Evolutionary conservation across 2,329 filamentous ascomycete species (phyloP).

Genomic region (Curvularia verruculosa): DNA sequence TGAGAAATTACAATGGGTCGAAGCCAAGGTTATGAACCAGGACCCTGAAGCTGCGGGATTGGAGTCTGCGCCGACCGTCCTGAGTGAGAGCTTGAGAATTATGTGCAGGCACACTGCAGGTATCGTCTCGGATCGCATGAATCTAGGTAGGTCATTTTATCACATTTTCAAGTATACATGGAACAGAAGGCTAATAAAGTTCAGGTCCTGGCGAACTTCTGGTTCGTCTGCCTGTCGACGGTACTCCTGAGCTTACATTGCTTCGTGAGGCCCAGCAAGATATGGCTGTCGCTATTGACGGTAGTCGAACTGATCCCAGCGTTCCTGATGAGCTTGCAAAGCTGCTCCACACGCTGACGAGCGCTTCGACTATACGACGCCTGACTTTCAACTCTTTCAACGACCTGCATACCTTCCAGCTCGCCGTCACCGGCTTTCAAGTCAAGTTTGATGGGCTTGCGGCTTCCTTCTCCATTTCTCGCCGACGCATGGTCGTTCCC

Average conservation of each 20-base stretch:
- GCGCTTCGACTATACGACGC: constrained; percentile 70
- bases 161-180: neutral
- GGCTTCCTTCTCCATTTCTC: constrained; percentile 77
- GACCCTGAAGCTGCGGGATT: constrained; percentile 62
- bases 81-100: constrained; percentile 77
- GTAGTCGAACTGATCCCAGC: constrained; percentile 41
- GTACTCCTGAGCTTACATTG: constrained; percentile 45
- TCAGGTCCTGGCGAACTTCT: constrained; percentile 54
- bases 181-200: constrained; percentile 1
- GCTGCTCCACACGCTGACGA: constrained; percentile 65
- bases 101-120: constrained; percentile 77
- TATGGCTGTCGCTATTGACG: constrained; percentile 73
- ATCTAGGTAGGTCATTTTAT: constrained; percentile 62
- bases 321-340: constrained; percentile 67
- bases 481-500: constrained; percentile 85
- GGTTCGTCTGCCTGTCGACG: constrained; percentile 53
- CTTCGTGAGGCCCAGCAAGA: constrained; percentile 75
- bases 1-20: constrained; percentile 65
- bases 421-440: constrained; percentile 77
- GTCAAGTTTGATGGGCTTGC: constrained; percentile 66
- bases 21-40: constrained; percentile 73
- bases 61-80: constrained; percentile 69
- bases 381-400: constrained; percentile 57
- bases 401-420: constrained; percentile 78
- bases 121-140: constrained; percentile 81